These are phyloP conservation scores for Tolypocladium tundrense DNA, from an alignment of 2,329 filamentous ascomycete genomes.

Conservation along the genomic window DNA sequence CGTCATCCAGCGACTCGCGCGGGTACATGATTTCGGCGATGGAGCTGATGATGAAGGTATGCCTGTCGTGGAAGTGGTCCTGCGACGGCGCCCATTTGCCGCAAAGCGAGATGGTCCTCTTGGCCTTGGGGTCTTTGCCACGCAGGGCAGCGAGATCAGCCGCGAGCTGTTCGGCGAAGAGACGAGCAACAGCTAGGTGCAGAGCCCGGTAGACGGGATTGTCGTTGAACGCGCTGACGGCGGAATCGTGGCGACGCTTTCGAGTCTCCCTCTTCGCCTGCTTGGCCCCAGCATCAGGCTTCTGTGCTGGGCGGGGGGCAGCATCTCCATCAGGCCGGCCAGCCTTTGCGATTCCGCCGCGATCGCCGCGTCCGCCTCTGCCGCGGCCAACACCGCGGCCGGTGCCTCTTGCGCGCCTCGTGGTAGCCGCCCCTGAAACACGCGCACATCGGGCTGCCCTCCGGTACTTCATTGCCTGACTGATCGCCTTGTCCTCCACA, in stretches of 20 bases:
- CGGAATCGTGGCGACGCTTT: conserved; percentile 27
- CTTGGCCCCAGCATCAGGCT: background rate
- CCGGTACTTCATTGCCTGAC: background rate
- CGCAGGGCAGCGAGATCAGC: conserved; percentile 32
- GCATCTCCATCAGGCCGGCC: background rate
- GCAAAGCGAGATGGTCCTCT: conserved; percentile 40
- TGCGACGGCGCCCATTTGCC: conserved; percentile 51
- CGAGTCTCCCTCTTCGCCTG: conserved; percentile 13
- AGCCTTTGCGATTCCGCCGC: background rate
- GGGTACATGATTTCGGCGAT: conserved; percentile 47
- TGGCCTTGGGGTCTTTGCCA: conserved; percentile 25
- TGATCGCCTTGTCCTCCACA: conserved; percentile 16
- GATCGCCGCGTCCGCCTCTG: background rate
- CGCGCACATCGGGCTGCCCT: background rate
- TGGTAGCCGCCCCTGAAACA: too few relatives aligned
- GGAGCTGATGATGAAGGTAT: conserved; percentile 45
- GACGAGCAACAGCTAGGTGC: conserved; percentile 40
- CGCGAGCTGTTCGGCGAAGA: conserved; percentile 46
- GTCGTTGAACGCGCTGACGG: conserved; percentile 28
- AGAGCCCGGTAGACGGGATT: conserved; percentile 39
- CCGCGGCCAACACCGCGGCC: background rate
- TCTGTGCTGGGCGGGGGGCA: background rate
- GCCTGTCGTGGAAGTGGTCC: conserved; percentile 44
- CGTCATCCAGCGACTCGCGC: conserved; percentile 15
- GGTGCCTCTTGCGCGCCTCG: background rate